Evolutionary conservation across 768 basidiomycete species (phyloP).

Genomic region (Crepidotus variabilis): DNA sequence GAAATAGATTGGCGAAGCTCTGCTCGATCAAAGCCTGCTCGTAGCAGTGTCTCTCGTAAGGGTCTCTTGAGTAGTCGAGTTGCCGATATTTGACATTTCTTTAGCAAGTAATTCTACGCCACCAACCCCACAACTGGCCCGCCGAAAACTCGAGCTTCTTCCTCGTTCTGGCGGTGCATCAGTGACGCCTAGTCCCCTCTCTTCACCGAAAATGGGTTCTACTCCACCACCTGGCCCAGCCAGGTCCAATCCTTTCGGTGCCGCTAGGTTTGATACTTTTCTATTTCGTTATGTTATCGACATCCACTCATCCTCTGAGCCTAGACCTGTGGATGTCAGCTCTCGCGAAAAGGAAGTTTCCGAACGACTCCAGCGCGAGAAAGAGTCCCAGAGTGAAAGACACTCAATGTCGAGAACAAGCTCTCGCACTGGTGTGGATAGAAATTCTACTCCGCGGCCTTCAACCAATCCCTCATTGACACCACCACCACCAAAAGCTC

Average conservation of each 20-base stretch:
- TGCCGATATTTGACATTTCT: slow-evolving; percentile 2
- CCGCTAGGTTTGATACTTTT: slow-evolving; percentile 58
- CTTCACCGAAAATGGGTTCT: slow-evolving; percentile 70
- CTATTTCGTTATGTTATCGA: neutral
- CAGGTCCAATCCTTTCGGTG: slow-evolving; percentile 81
- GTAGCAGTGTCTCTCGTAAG: slow-evolving; percentile 63
- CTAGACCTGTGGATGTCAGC: slow-evolving; percentile 81
- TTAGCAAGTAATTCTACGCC: slow-evolving; percentile 71
- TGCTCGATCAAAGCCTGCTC: slow-evolving; percentile 35
- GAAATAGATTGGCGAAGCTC: slow-evolving; percentile 73
- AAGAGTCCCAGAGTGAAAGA: slow-evolving; percentile 52
- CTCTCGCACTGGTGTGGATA: slow-evolving; percentile 48
- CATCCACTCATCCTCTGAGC: slow-evolving; percentile 2
- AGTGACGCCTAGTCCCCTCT: slow-evolving; percentile 67
- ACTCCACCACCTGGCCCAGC: slow-evolving; percentile 33
- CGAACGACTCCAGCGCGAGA: slow-evolving; percentile 67
- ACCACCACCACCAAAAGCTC: slow-evolving; percentile 24
- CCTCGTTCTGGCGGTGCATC: slow-evolving; percentile 73
- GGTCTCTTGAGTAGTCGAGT: slow-evolving; percentile 6
- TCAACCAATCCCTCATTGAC: slow-evolving; percentile 26
- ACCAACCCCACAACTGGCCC: slow-evolving; percentile 74
- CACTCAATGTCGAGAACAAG: slow-evolving; percentile 49
- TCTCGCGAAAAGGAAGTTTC: slow-evolving; percentile 72
- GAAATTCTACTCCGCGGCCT: slow-evolving; percentile 19
- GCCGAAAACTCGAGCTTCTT: slow-evolving; percentile 81